Base-by-base conservation (phyloP, 2,329 filamentous ascomycete species). In the Kalmusia sp. region DNA sequence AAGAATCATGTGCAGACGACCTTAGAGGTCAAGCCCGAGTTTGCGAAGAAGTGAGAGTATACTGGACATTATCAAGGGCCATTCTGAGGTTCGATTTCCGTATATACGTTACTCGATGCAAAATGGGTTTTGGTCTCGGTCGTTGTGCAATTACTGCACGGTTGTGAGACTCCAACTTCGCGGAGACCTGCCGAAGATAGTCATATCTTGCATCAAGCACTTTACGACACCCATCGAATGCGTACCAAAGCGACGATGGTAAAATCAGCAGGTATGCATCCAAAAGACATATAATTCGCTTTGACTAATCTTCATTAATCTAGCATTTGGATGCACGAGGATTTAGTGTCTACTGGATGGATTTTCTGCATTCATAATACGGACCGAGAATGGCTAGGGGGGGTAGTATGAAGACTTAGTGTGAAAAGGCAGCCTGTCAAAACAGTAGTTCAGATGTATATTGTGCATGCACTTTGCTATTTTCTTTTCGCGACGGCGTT, bases 1-100 rank as follows among this genome's bases (percentile, higher is more conserved):
- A 85, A 93, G 64, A 87, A 82, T 8, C 96, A 93, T 69, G 96
- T 97, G 46, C 88, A 90, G 1, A 83, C 87, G 35, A 97, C 91
- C 1, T 91, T 96, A 87, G 91, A 96, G 77, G 89, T 91, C 74
- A 93, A 93, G 64, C 86, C 89, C 12, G 90, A 89, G 3, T 96
- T 96, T 69, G 55, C 48, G 6, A 64, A 67, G 49, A 65, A 57
- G 24, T 64, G 48, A 62, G 30, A 28, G 19, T 21, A 7, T 9
- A 37, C 28, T 12, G 19, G 27, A 7, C 14, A 37, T 35, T 12
- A 22, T 8, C 8, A 19, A 19, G 19, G 7, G 19, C 5, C n/a
- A 19, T n/a, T n/a, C n/a, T n/a, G n/a, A n/a, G 22, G 6, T 43
- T 3, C 17, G 39, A 43, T 43, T n/a, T n/a, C n/a, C n/a, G n/a